Conservation (phyloP, 352 stramenopile genomes). For the Phytophthora ramorum region DNA sequence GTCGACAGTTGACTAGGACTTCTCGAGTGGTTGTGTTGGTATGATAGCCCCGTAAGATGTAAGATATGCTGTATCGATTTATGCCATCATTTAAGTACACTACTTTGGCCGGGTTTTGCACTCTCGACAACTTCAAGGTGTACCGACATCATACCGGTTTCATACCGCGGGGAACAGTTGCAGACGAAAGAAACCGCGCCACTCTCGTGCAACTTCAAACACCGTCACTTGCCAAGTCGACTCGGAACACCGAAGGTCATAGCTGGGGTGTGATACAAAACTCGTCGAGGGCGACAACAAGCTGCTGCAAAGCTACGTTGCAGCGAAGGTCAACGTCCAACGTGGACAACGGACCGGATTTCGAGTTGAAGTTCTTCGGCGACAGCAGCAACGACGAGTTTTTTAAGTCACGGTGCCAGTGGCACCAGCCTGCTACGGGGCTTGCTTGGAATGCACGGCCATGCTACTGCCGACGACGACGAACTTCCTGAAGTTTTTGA, state of each 20-base stretch:
- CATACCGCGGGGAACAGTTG: not conserved
- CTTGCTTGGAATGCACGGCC: too few species aligned
- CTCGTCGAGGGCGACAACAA: too few species aligned
- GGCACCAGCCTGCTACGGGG: too few species aligned
- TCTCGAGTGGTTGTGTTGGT: too few species aligned
- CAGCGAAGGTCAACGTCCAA: not conserved
- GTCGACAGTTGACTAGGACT: too few species aligned
- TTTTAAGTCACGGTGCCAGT: too few species aligned
- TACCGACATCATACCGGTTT: not conserved
- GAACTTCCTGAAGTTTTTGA: conserved; percentile 8
- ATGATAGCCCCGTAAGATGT: too few species aligned
- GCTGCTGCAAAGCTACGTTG: conserved; percentile 5
- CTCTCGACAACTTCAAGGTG: not conserved
- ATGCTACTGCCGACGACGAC: not conserved
- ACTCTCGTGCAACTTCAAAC: conserved; percentile 15
- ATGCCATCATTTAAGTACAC: too few species aligned
- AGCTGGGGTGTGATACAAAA: too few species aligned
- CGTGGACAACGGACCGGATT: not conserved
- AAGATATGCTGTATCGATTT: too few species aligned
- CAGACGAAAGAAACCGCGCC: conserved; percentile 1
- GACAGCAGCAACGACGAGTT: too few species aligned
- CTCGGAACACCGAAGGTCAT: not conserved
- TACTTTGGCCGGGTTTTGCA: too few species aligned
- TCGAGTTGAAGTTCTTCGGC: not conserved
- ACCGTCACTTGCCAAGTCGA: conserved; percentile 10